Evolutionary conservation across 768 basidiomycete species (phyloP), one percentile per base, ranked within the genome.

Genomic region (Auricularia heimuer): DNA sequence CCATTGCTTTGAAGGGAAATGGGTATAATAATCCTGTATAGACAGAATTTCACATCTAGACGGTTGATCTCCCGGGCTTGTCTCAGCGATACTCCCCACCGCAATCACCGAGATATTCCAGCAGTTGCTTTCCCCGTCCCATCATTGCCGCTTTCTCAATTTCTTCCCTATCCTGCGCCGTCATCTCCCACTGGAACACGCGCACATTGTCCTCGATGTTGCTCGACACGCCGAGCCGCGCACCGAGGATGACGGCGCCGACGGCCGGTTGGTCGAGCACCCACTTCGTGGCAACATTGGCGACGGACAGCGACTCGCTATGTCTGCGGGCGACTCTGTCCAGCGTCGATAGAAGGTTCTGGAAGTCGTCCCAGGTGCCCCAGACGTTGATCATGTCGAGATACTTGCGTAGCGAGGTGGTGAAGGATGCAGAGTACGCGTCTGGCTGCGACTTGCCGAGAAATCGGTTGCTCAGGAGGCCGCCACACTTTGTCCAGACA

Each of bases 391-490:
- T 92, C 79, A 90, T 85, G 69, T 93, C 90, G 60, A 92, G 84
- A 73, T 92, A 93, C 91, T 93, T 93, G 71, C 92, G 80, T 72
- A 91, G 89, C 2, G 91, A 93, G 3, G 92, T 90, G 0, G 89
- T 92, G 69, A 92, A 76, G 66, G 79, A 75, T 42, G 82, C 81
- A 21, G 81, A 78, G 68, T 93, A 93, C 11, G 80, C 77, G 77
- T 91, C 87, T 1, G 91, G 91, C 70, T 89, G 86, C 1, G 83
- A 78, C 65, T 78, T 70, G 62, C 80, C 78, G 14, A 93, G 77
- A 89, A 90, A 93, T 66, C 81, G 81, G 72, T 92, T 89, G 3
- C 89, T 77, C 54, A 93, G 79, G 71, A 93, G 91, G 3, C 90
- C 91, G 7, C 91, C 91, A 69, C 91, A 92, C 91, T 93, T 62